These are phyloP conservation scores for Hyphodiscus sp. DNA, from an alignment of 2,329 filamentous ascomycete genomes.

Conservation along the genomic window DNA sequence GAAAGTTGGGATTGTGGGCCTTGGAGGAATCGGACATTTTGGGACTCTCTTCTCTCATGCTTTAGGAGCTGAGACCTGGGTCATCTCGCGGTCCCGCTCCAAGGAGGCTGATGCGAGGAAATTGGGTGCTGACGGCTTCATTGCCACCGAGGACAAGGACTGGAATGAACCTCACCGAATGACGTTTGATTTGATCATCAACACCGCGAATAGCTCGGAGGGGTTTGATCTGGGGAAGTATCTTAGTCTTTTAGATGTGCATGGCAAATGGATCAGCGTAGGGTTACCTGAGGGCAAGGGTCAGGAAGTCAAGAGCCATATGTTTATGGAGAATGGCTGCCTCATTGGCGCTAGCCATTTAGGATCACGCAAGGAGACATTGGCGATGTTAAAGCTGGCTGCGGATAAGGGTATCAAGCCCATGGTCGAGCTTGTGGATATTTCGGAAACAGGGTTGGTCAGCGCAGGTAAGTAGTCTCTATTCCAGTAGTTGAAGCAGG, in stretches of 20 bases:
- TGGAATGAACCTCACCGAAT: slow-evolving; percentile 36
- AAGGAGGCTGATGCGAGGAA: slow-evolving; percentile 50
- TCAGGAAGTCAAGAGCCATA: slow-evolving; percentile 63
- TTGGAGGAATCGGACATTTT: slow-evolving; percentile 65
- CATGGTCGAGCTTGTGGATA: slow-evolving; percentile 39
- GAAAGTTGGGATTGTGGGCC: slow-evolving; percentile 67
- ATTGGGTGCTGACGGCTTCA: slow-evolving; percentile 52
- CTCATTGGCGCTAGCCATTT: slow-evolving; percentile 60
- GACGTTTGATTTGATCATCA: slow-evolving; percentile 69
- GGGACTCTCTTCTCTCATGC: slow-evolving; percentile 62
- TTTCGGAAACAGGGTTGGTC: too few relatives aligned
- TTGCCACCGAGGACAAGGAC: slow-evolving; percentile 41
- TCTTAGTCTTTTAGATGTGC: too few relatives aligned
- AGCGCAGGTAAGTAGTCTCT: too few relatives aligned
- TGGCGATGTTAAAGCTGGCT: slow-evolving; percentile 53
- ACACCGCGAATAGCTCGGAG: slow-evolving; percentile 63
- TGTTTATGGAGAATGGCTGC: slow-evolving; percentile 66
- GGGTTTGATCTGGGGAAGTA: slow-evolving; percentile 13
- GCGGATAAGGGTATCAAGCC: slow-evolving; percentile 50
- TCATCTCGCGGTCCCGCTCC: slow-evolving; percentile 46
- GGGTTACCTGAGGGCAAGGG: slow-evolving; percentile 63
- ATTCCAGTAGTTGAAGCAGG: too few relatives aligned
- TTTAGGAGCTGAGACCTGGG: slow-evolving; percentile 44
- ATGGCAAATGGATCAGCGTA: too few relatives aligned
- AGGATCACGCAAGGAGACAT: slow-evolving; percentile 42